These are phyloP conservation scores for Spinacia oleracea DNA, from an alignment of 179 eudicot species.

Conservation along the genomic window DNA sequence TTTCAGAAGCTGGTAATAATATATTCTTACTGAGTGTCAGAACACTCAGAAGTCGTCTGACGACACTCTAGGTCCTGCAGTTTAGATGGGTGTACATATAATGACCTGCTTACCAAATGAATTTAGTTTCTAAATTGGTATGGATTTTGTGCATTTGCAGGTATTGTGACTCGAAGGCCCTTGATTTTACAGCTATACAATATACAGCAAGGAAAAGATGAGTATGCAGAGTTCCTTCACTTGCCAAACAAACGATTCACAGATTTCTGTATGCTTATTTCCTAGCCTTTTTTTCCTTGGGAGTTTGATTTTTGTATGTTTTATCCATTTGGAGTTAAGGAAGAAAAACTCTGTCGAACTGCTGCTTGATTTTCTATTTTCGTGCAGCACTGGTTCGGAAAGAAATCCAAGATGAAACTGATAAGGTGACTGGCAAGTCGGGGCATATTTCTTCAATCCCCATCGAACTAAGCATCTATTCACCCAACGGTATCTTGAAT, in stretches of 20 bases:
- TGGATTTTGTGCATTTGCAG: constrained; percentile 29
- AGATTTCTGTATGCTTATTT: constrained; percentile 54
- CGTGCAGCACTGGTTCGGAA: constrained; percentile 55
- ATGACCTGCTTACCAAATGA: neutral
- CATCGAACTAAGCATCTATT: constrained; percentile 64
- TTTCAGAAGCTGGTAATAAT: no score
- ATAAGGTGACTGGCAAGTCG: constrained; percentile 54
- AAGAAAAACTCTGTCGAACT: neutral
- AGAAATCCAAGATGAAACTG: constrained; percentile 73
- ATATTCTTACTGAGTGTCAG: no score
- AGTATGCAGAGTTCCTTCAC: constrained; percentile 71
- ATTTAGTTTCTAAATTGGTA: neutral
- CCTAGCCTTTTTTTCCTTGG: neutral
- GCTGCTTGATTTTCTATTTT: neutral
- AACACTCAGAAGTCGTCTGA: no score
- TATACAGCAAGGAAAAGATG: constrained; percentile 45
- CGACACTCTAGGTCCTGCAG: no score
- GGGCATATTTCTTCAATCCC: constrained; percentile 59
- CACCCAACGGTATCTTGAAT: constrained; percentile 51
- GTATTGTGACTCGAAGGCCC: constrained; percentile 79
- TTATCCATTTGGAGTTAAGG: neutral
- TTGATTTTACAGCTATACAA: constrained; percentile 61
- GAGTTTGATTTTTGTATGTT: neutral
- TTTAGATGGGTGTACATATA: neutral
- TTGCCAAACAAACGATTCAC: constrained; percentile 40